These are phyloP conservation scores for Colletotrichum magnum DNA, from an alignment of 2,329 filamentous ascomycete genomes.

Conservation along the genomic window DNA sequence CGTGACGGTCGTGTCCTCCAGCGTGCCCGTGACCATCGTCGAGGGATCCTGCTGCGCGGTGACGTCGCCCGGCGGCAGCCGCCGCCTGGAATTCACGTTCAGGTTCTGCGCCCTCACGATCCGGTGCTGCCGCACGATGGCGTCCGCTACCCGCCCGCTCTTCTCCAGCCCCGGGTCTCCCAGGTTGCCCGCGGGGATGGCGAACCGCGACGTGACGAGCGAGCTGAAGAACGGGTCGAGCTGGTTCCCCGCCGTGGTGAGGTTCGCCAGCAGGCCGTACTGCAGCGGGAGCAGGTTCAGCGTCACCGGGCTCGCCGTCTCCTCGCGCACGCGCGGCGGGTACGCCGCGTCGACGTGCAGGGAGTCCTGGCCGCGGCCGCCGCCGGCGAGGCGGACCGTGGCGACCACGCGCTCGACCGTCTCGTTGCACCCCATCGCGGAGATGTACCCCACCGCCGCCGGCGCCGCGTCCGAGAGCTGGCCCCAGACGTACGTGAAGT, in stretches of 20 bases:
- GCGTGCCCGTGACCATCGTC: slow-evolving; percentile 30
- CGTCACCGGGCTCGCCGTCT: slow-evolving; percentile 40
- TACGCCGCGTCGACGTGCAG: slow-evolving; percentile 47
- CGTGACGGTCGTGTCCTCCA: slow-evolving; percentile 38
- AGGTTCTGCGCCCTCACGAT: slow-evolving; percentile 54
- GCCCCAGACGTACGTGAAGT: slow-evolving; percentile 55
- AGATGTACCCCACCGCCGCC: slow-evolving; percentile 48
- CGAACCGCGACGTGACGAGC: slow-evolving; percentile 51
- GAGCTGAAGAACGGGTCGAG: slow-evolving; percentile 54
- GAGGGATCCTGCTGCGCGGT: slow-evolving; percentile 12
- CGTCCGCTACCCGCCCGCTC: slow-evolving; percentile 46
- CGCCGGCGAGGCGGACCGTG: slow-evolving; percentile 44
- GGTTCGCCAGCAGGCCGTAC: slow-evolving; percentile 49
- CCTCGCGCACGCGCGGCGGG: slow-evolving; percentile 48
- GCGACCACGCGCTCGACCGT: slow-evolving; percentile 49
- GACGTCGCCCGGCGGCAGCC: slow-evolving; percentile 37
- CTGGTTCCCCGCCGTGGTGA: slow-evolving; percentile 45
- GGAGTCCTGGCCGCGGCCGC: neutral
- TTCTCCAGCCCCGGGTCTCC: slow-evolving; percentile 40
- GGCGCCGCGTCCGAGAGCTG: slow-evolving; percentile 45
- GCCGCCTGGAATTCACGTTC: slow-evolving; percentile 43
- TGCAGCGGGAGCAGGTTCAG: slow-evolving; percentile 46
- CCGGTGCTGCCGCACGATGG: slow-evolving; percentile 53
- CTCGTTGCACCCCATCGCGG: slow-evolving; percentile 56
- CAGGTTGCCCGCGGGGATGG: slow-evolving; percentile 47